Percentiles rank a stretch among this genome's conserved stretches.
These are phyloP conservation scores for Tinospora cordifolia DNA, from an alignment of 164 flowering plant genomes.

Conservation along the genomic window DNA sequence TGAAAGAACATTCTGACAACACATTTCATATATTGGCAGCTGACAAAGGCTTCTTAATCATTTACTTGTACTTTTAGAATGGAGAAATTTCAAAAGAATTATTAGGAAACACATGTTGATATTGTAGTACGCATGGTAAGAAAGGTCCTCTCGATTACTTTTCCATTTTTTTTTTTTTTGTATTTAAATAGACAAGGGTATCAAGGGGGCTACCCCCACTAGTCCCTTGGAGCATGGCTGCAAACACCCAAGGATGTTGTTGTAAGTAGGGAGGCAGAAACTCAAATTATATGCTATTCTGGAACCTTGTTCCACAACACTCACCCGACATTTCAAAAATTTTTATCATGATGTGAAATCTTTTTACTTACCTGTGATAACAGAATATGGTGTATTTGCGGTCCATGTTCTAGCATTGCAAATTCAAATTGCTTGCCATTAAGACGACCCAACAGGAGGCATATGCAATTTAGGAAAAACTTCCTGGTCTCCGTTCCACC, in stretches of 20 bases:
- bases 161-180: no score
- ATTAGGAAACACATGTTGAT: neutral
- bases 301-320: no score
- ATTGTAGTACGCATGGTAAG: neutral
- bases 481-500: slow-evolving; percentile 53
- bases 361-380: slow-evolving; percentile 51
- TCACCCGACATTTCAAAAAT: no score
- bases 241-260: no score
- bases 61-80: neutral
- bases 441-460: slow-evolving; percentile 68
- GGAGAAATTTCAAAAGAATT: neutral
- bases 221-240: no score
- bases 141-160: neutral
- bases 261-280: no score
- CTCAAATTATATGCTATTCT: no score
- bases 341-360: no score
- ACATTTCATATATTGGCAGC: no score
- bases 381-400: slow-evolving; percentile 38
- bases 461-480: slow-evolving; percentile 69
- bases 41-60: no score
- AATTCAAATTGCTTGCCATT: slow-evolving; percentile 44
- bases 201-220: no score
- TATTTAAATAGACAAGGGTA: no score
- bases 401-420: slow-evolving; percentile 42
- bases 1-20: neutral